phyloP scores from a whole-genome alignment of 2,329 filamentous ascomycete species.

The Fusarium fujikuroi region DNA sequence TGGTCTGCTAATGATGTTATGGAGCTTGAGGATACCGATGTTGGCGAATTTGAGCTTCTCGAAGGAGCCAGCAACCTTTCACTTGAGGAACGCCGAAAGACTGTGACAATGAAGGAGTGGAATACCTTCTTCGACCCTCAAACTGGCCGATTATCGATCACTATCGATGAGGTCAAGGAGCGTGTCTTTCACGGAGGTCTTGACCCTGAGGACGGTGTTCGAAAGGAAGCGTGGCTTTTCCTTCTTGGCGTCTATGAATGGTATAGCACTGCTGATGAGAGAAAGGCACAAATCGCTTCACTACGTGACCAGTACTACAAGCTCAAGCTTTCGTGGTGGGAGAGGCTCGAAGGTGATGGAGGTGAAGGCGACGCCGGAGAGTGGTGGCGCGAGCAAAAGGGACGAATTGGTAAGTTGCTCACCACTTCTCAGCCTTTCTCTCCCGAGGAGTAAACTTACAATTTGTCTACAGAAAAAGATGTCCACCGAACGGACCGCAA shows the following conservation, averaged over 20 bases:
- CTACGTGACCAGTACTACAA: slow-evolving; percentile 93
- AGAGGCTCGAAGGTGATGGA: slow-evolving; percentile 84
- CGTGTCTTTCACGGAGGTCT: slow-evolving; percentile 96
- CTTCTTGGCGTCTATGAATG: slow-evolving; percentile 91
- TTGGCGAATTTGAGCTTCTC: slow-evolving; percentile 95
- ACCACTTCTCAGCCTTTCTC: slow-evolving; percentile 16
- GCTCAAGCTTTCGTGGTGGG: slow-evolving; percentile 96
- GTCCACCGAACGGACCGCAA: slow-evolving; percentile 96
- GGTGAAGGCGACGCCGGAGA: slow-evolving; percentile 85
- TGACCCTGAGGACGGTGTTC: slow-evolving; percentile 86
- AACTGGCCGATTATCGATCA: slow-evolving; percentile 80
- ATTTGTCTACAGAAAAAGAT: slow-evolving; percentile 82
- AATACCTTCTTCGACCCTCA: slow-evolving; percentile 83
- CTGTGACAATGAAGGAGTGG: slow-evolving; percentile 88
- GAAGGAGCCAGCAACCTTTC: slow-evolving; percentile 81
- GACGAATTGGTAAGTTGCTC: slow-evolving; percentile 81
- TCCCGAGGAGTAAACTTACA: neutral
- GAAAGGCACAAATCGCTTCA: slow-evolving; percentile 83
- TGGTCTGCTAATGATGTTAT: slow-evolving; percentile 94
- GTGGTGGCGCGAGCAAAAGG: slow-evolving; percentile 96
- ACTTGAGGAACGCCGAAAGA: slow-evolving; percentile 79
- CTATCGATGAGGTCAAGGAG: slow-evolving; percentile 93
- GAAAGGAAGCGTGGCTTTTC: slow-evolving; percentile 97
- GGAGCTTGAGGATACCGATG: slow-evolving; percentile 92
- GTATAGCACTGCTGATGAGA: slow-evolving; percentile 88